Conservation (phyloP, 1,284 basidiomycete species). For the Rhodotorula sp. region DNA sequence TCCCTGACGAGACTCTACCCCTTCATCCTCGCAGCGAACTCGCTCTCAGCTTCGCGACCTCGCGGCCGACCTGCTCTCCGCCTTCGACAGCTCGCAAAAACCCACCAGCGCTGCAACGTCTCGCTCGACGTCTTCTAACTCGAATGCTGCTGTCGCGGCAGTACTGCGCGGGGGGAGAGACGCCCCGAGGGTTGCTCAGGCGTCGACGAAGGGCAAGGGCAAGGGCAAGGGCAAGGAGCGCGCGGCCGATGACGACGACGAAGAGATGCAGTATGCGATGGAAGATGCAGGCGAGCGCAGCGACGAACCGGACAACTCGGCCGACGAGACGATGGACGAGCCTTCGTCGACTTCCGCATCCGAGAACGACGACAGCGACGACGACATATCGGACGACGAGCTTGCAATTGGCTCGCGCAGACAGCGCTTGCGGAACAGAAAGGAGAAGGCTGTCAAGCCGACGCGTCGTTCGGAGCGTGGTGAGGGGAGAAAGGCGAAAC, state of each 20-base stretch:
- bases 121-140: neutral
- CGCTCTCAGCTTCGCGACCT: neutral
- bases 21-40: conserved; percentile 13
- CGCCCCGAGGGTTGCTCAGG: too few species aligned
- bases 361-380: neutral
- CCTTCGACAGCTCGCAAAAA: conserved; percentile 4
- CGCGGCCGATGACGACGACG: neutral
- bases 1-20: neutral
- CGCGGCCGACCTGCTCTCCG: conserved; percentile 23
- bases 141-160: neutral
- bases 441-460: neutral
- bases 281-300: conserved; percentile 1
- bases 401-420: neutral
- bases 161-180: neutral
- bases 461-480: conserved; percentile 2
- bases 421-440: neutral
- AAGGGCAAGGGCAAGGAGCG: neutral
- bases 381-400: conserved; percentile 1
- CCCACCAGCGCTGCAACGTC: too few species aligned
- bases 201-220: neutral
- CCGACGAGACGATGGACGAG: conserved; percentile 4
- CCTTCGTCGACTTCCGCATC: neutral
- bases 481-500: neutral
- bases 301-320: conserved; percentile 1
- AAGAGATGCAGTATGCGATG: neutral